Percentiles rank a stretch among this genome's conserved stretches.
Conservation (phyloP, 257 asterid species). For the Primulina tabacum region DNA sequence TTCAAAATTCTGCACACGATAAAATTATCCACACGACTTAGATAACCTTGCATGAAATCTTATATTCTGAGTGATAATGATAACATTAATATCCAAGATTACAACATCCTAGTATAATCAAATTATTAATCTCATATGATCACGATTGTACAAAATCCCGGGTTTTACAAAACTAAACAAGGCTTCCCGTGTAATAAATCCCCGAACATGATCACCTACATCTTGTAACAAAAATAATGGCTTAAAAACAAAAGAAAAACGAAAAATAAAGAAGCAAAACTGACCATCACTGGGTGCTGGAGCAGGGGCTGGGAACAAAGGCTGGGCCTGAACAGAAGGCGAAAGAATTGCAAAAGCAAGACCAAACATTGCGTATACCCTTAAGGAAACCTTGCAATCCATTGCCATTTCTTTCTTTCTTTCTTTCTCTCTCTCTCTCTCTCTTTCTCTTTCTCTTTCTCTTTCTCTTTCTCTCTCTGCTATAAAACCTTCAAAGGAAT, state of each 20-base stretch:
- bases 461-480: conserved; percentile 31
- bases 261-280: background rate
- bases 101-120: too few species aligned
- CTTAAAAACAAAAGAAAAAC: too few species aligned
- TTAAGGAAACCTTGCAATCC: conserved; percentile 32
- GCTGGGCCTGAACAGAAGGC: conserved; percentile 51
- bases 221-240: background rate
- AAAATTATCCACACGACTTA: too few species aligned
- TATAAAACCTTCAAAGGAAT: background rate
- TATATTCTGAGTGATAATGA: too few species aligned
- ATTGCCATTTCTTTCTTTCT: conserved; percentile 31
- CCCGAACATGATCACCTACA: background rate
- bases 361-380: conserved; percentile 39
- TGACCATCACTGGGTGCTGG: conserved; percentile 63
- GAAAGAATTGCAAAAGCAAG: conserved; percentile 41
- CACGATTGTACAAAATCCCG: too few species aligned
- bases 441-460: too few species aligned
- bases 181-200: background rate
- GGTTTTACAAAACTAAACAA: background rate
- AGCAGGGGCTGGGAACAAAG: conserved; percentile 62
- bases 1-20: too few species aligned
- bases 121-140: too few species aligned
- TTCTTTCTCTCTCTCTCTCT: conserved; percentile 8
- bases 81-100: too few species aligned
- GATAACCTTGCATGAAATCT: too few species aligned